phyloP scores from a whole-genome alignment of 805 yeast species.

The Lachancea meyersii region DNA sequence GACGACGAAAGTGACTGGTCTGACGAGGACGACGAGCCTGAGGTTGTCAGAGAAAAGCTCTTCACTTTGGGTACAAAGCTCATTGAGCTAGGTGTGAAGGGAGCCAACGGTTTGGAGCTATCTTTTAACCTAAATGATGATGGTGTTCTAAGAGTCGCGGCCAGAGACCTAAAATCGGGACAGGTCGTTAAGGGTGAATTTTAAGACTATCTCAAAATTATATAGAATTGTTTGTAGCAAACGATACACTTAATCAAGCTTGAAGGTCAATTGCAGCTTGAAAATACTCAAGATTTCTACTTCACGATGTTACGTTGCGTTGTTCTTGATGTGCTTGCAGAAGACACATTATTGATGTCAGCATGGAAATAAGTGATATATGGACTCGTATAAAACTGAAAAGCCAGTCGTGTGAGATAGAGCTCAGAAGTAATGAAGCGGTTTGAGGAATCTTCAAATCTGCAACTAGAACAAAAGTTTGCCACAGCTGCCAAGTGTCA shows the following conservation, averaged over 20 bases:
- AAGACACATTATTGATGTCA: too few species aligned
- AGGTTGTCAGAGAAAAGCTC: conserved; percentile 67
- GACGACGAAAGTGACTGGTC: conserved; percentile 45
- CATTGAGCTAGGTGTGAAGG: conserved; percentile 72
- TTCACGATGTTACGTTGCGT: too few species aligned
- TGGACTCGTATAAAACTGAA: too few species aligned
- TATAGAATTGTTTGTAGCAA: conserved; percentile 1
- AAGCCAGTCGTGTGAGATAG: too few species aligned
- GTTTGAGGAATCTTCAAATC: too few species aligned
- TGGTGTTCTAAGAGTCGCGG: conserved; percentile 52
- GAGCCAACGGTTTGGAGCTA: conserved; percentile 61
- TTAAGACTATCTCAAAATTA: conserved; percentile 9
- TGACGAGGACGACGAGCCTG: conserved; percentile 82
- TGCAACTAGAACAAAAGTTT: too few species aligned
- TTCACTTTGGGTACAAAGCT: conserved; percentile 67
- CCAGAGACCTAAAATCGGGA: conserved; percentile 58
- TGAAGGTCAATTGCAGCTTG: too few species aligned
- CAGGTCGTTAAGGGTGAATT: conserved; percentile 51
- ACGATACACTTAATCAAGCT: not conserved
- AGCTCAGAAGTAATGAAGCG: too few species aligned
- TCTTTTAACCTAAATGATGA: conserved; percentile 51
- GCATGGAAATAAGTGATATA: too few species aligned
- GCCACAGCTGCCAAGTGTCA: too few species aligned
- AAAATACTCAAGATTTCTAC: too few species aligned
- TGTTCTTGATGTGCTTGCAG: too few species aligned